Percentiles rank a stretch among this genome's conserved stretches.
phyloP scores from a whole-genome alignment of 1,284 basidiomycete genomes.

The Ganoderma meredithae region DNA sequence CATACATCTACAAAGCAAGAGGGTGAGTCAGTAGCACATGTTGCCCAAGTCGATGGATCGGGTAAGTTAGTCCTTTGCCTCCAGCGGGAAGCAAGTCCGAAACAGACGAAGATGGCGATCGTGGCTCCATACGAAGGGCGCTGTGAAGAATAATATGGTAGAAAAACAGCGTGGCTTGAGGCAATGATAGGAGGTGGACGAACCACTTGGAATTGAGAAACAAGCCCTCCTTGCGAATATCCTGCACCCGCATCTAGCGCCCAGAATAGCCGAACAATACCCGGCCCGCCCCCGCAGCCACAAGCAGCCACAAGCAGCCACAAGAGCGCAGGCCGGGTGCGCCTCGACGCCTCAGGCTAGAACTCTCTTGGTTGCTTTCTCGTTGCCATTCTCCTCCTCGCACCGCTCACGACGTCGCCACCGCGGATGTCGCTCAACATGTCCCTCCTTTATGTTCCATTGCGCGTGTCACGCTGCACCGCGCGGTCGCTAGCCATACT shows the following conservation, averaged over 20 bases:
- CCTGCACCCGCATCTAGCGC: neutral
- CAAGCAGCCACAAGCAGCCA: constrained; percentile 9
- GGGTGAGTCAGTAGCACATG: constrained; percentile 21
- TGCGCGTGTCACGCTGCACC: constrained; percentile 20
- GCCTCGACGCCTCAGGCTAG: constrained; percentile 9
- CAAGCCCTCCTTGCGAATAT: neutral
- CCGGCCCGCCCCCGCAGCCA: constrained; percentile 15
- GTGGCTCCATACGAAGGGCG: constrained; percentile 14
- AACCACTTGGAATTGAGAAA: neutral
- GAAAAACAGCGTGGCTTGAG: neutral
- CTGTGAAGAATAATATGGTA: neutral
- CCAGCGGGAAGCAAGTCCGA: constrained; percentile 19
- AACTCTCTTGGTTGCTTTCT: neutral
- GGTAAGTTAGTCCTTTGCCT: constrained; percentile 22
- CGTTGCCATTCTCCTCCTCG: neutral
- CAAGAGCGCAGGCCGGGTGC: neutral
- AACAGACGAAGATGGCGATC: constrained; percentile 25
- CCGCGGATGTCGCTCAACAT: constrained; percentile 11
- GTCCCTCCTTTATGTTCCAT: constrained; percentile 25
- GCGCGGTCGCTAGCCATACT: constrained; percentile 12
- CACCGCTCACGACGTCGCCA: neutral
- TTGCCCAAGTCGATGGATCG: constrained; percentile 18
- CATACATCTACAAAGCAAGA: constrained; percentile 10
- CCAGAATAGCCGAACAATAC: constrained; percentile 5
- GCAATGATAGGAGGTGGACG: neutral